Evolutionary conservation across 2,329 filamentous ascomycete species (phyloP).

Genomic region (Fusarium sp.): DNA sequence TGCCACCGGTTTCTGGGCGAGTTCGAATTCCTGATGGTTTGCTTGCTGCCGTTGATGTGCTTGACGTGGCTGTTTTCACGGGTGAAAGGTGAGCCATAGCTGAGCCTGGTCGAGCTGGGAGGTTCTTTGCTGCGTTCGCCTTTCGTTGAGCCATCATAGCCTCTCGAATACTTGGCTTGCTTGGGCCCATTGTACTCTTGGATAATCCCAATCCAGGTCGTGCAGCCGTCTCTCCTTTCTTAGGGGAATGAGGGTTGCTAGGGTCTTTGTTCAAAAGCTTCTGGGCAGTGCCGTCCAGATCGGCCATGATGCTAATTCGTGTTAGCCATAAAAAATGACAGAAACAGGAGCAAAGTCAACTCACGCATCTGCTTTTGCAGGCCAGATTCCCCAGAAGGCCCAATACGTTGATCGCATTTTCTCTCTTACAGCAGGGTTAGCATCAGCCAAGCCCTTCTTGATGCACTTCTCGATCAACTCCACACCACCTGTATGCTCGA

Average conservation of each 20-base stretch:
- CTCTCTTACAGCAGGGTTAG: slow-evolving; percentile 90
- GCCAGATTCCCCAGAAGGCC: slow-evolving; percentile 82
- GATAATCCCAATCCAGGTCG: slow-evolving; percentile 69
- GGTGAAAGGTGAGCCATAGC: slow-evolving; percentile 71
- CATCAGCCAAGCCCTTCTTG: slow-evolving; percentile 86
- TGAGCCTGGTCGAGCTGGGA: slow-evolving; percentile 68
- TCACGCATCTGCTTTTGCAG: slow-evolving; percentile 77
- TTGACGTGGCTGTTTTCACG: slow-evolving; percentile 50
- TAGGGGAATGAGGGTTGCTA: slow-evolving; percentile 78
- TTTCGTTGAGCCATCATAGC: slow-evolving; percentile 86
- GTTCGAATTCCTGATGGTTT: slow-evolving; percentile 51
- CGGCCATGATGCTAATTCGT: slow-evolving; percentile 73
- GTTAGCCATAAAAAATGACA: slow-evolving; percentile 33
- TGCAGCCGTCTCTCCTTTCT: slow-evolving; percentile 57
- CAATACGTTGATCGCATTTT: slow-evolving; percentile 88
- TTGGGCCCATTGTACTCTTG: slow-evolving; percentile 66
- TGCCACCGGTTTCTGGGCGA: slow-evolving; percentile 62
- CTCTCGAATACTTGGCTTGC: slow-evolving; percentile 78
- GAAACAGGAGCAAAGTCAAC: slow-evolving; percentile 39
- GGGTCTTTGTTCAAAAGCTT: slow-evolving; percentile 84
- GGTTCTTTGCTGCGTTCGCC: slow-evolving; percentile 60
- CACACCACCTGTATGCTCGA: slow-evolving; percentile 86
- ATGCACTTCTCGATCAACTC: slow-evolving; percentile 88
- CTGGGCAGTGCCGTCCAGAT: slow-evolving; percentile 80
- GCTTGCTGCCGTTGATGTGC: slow-evolving; percentile 43